Evolutionary conservation across 768 basidiomycete species (phyloP).

Genomic region (Leucosporidium yakuticum): DNA sequence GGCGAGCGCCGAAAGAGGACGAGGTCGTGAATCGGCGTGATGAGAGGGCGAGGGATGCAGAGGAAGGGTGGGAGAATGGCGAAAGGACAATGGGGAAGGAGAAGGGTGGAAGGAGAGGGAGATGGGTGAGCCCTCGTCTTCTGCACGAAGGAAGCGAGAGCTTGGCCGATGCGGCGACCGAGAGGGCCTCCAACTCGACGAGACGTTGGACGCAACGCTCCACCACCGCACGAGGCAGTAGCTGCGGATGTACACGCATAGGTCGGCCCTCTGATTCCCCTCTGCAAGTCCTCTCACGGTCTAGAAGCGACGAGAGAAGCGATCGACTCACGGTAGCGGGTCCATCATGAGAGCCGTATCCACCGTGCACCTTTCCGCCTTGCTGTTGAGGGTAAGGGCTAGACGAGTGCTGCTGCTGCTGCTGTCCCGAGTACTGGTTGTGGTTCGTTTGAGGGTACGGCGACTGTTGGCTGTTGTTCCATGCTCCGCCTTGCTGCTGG

Average conservation of each 20-base stretch:
- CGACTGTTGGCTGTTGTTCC: background rate
- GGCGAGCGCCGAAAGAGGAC: background rate
- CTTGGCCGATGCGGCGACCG: no score
- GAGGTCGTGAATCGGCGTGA: background rate
- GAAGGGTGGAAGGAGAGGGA: background rate
- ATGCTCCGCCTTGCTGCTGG: background rate
- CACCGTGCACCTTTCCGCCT: constrained; percentile 10
- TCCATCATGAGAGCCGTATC: constrained; percentile 28
- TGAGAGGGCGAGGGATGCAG: background rate
- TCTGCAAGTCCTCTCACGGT: no score
- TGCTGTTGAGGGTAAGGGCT: background rate
- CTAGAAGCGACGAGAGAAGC: background rate
- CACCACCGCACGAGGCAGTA: background rate
- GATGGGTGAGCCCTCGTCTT: background rate
- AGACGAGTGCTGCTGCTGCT: no score
- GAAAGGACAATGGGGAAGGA: background rate
- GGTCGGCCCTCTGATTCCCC: no score
- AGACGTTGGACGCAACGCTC: background rate
- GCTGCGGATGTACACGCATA: background rate
- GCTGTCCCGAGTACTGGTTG: background rate
- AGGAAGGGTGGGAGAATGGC: background rate
- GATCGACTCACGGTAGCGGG: constrained; percentile 26
- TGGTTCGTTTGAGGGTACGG: background rate
- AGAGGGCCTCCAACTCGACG: background rate
- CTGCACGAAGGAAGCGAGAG: background rate